Evolutionary conservation across 495 filamentous ascomycete genomes (phyloP), one percentile per base, ranked within the genome.

Genomic region (Penicillium ochrochloron): DNA sequence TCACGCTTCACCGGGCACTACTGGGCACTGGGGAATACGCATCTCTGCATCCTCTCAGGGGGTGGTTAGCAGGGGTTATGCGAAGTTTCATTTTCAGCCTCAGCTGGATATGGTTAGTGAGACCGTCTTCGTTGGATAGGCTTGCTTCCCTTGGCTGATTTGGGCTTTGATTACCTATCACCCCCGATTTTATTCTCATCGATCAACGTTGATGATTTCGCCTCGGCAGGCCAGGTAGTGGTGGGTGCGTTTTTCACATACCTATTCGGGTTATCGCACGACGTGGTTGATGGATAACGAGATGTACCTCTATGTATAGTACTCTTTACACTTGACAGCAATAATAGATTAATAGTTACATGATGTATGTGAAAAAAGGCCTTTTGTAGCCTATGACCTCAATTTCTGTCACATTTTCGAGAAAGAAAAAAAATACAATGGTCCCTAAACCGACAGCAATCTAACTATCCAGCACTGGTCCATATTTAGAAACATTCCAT

Each of bases 401-500:
- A 31, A 23, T 31, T 51, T 31, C 14, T 52, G 27, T 52, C 25
- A 52, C 15, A 52, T 31, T 31, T 8, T 52, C 48, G n/a, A 23
- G 7, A 3, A 27, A 50, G 19, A 12, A 10, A 35, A 10, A 27
- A 4, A 27, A 27, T 27, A 27, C 25, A 27, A 27, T 8, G 1
- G 0, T 1, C 35, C 8, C 53, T 6, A 39, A 37, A 15, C n/a
- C 6, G 37, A 17, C 14, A 41, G 12, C 44, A 48, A 25, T 11
- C 29, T 42, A 50, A 19, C 21, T 21, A 29, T 11, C 48, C 2
- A 5, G 48, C 23, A 50, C 48, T 37, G 10, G 7, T 31, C 35
- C 35, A 42, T 17, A 23, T 35, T 50, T 71, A 73, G 58, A 73
- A 71, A 63, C 71, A 73, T 41, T 68, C 64, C 71, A 73, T 73